Evolutionary conservation across 306 rosid species (phyloP).

Genomic region (Ziziphus jujuba): DNA sequence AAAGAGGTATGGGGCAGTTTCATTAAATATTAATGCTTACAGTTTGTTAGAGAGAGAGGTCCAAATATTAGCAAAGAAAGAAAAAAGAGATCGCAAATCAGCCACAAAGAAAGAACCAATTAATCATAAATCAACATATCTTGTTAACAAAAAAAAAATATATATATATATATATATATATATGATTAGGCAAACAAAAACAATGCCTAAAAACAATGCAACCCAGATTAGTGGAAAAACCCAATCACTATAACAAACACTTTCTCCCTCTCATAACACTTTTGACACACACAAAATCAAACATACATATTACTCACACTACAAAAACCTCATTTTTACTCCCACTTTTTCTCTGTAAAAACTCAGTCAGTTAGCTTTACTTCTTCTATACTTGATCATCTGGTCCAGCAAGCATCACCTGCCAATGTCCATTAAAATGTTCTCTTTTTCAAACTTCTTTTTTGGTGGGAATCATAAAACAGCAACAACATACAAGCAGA

Average conservation of each 20-base stretch:
- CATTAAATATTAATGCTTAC: too few species aligned
- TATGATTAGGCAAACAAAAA: constrained; percentile 86
- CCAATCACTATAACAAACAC: constrained; percentile 46
- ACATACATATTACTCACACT: constrained; percentile 56
- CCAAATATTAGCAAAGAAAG: too few species aligned
- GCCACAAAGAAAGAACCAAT: constrained; percentile 64
- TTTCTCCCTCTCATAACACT: constrained; percentile 24
- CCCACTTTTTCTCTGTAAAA: constrained; percentile 43
- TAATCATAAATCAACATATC: constrained; percentile 37
- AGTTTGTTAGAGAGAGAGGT: too few species aligned
- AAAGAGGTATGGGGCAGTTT: too few species aligned
- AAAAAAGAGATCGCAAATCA: constrained; percentile 22
- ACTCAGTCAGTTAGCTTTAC: constrained; percentile 46
- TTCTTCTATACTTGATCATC: constrained; percentile 85
- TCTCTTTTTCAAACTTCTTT: background rate
- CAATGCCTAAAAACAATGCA: constrained; percentile 84
- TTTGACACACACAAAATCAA: constrained; percentile 28
- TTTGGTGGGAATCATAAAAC: background rate
- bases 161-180: constrained; percentile 26
- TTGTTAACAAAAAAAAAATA: constrained; percentile 10
- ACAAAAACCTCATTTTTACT: constrained; percentile 19
- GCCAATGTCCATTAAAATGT: constrained; percentile 14
- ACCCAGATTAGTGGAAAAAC: constrained; percentile 63
- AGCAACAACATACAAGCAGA: background rate
- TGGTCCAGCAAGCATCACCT: constrained; percentile 95